phyloP scores from a whole-genome alignment of 2,329 filamentous ascomycete genomes.

The Tolypocladium tropicale region DNA sequence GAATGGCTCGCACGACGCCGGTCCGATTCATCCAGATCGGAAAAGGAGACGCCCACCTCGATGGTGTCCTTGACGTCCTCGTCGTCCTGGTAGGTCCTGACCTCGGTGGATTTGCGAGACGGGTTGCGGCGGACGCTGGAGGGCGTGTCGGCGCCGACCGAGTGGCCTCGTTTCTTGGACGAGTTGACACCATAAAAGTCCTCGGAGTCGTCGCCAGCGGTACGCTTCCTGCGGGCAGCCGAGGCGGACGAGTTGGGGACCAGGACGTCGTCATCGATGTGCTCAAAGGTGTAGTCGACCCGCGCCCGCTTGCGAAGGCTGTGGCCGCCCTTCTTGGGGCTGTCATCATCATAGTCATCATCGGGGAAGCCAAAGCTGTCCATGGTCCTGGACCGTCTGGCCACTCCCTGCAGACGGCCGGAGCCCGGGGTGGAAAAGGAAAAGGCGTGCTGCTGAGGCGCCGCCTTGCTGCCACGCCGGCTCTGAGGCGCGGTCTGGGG shows the following conservation, averaged over 20 bases:
- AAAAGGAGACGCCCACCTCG: conserved; percentile 37
- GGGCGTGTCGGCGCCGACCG: conserved; percentile 23
- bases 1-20: conserved; percentile 12
- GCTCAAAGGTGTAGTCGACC: conserved; percentile 46
- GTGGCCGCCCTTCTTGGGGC: conserved; percentile 47
- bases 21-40: conserved; percentile 21
- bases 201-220: conserved; percentile 22
- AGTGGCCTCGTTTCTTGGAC: conserved; percentile 26
- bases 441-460: conserved; percentile 24
- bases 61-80: conserved; percentile 48
- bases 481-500: conserved; percentile 18
- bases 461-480: conserved; percentile 23
- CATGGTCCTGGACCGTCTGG: conserved; percentile 33
- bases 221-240: conserved; percentile 25
- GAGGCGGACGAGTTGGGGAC: conserved; percentile 23
- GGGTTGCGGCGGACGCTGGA: conserved; percentile 28
- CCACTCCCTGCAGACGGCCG: conserved; percentile 19
- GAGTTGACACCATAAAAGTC: conserved; percentile 11
- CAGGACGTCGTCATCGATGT: conserved; percentile 37
- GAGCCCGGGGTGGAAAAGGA: conserved; percentile 25
- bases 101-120: conserved; percentile 25
- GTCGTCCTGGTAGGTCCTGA: conserved; percentile 27
- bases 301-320: conserved; percentile 46
- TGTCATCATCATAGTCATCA: conserved; percentile 36
- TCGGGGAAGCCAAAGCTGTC: conserved; percentile 24